These are phyloP conservation scores for Selaginella moellendorffii DNA, from an alignment of 75 land plant species.

Conservation along the genomic window DNA sequence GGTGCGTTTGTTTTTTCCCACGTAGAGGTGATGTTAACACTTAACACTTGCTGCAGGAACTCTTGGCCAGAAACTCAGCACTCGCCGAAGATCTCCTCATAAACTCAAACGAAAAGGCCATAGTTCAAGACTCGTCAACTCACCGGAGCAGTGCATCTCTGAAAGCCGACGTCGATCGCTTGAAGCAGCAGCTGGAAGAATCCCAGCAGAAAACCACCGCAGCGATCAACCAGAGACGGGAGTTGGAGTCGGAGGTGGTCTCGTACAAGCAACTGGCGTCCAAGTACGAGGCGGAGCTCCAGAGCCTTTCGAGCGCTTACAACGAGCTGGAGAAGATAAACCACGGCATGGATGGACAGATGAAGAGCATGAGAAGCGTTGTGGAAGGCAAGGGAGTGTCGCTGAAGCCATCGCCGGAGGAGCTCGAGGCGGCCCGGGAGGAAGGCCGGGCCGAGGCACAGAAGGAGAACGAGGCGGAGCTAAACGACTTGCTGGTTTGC, in stretches of 20 bases:
- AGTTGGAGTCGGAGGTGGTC: constrained; percentile 41
- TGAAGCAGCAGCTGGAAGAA: constrained; percentile 46
- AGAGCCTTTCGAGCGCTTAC: constrained; percentile 85
- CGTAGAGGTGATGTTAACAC: background rate
- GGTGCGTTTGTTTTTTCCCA: constrained; percentile 29
- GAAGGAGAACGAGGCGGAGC: constrained; percentile 80
- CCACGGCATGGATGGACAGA: constrained; percentile 49
- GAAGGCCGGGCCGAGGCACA: constrained; percentile 80
- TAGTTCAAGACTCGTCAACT: background rate
- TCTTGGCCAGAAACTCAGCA: constrained; percentile 69
- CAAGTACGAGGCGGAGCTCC: constrained; percentile 63
- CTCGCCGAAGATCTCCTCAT: constrained; percentile 64
- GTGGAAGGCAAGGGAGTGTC: constrained; percentile 21
- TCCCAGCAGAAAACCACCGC: constrained; percentile 37
- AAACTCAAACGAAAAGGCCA: constrained; percentile 24
- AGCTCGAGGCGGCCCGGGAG: constrained; percentile 57
- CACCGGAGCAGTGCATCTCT: background rate
- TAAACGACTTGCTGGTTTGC: constrained; percentile 91
- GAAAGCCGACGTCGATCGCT: background rate
- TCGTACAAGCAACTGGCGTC: constrained; percentile 35
- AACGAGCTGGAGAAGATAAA: constrained; percentile 86
- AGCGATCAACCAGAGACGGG: constrained; percentile 41
- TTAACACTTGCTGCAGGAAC: constrained; percentile 36
- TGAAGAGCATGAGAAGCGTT: constrained; percentile 29
- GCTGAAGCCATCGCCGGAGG: constrained; percentile 15